Base-by-base conservation (phyloP, 306 rosid genomes). In the Sphenostylis stenocarpa region DNA sequence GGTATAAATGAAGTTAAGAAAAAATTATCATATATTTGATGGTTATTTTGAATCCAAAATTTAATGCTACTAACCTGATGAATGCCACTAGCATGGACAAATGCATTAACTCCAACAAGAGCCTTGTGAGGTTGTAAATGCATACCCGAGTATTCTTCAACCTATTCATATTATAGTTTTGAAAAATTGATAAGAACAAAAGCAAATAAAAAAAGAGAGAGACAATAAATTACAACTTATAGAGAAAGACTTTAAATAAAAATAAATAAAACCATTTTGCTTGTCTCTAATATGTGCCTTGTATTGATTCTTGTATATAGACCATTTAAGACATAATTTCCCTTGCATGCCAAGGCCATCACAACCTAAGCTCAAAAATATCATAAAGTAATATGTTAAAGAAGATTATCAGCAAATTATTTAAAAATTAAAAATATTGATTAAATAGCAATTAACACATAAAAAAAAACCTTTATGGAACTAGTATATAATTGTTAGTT, bases 31-130 rank as follows among this genome's bases (percentile, higher is more conserved):
- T 49, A 17, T 49, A 11, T 26, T 57, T 34, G 1, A 26, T 57
- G 13, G 1, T 12, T 14, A 57, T 3, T 24, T 4, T 24, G 13
- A 57, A 57, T 26, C 2, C 13, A 4, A 57, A 57, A 24, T 47
- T 16, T 15, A 47, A 47, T 16, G 17, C 51, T 14, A n/a, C n/a
- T n/a, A 88, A 93, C 99, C 97, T 95, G 99, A 80, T 95, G 99
- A 89, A 95, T 92, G 45, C 99, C 99, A 85, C 99, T 95, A 72
- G 90, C 97, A 86, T 95, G 99, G 36, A 96, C 87, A 87, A 92
- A 95, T 41, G 99, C 99, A 84, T 95, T 95, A 78, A 87, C 90
- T 67, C 99, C 99, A 17, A 95, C 97, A 67, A 95, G 85, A 69
- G 99, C 97, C 77, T 95, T 95, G 85, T 92, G 97, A 1, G 99